Base-by-base conservation (phyloP, 2,329 filamentous ascomycete genomes). In the Aspergillus alliaceus region DNA sequence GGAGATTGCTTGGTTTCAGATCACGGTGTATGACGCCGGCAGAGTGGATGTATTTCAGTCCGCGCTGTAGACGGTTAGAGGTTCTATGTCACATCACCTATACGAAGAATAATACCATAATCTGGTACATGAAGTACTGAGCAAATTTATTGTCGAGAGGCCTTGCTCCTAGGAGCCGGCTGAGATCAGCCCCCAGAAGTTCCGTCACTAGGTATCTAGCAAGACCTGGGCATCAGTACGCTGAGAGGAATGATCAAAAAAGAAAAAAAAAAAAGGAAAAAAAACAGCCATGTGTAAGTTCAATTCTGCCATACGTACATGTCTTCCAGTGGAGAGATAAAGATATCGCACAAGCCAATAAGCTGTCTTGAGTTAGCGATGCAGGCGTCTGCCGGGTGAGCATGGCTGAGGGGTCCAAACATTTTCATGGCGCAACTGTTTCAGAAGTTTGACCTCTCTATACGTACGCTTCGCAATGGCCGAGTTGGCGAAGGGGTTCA, bases 141-240 rank as follows among this genome's bases (percentile, higher is more conserved):
- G 98, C 97, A 77, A 98, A 99, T 77, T 98, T 93, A 81, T 96
- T 97, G 83, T 99, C 95, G 49, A 99, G 86, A 20, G 95, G 95
- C 73, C 93, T 85, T 46, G 93, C 97, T 47, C 93, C 97, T 67
- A 99, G 86, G 60, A 99, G 85, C 63, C 95, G 88, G 79, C 98
- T 93, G 64, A 99, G 84, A 77, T 99, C 95, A 69, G 95, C 98
- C 56, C 95, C 95, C 63, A 99, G 86, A 57, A 98, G 86, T 77
- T 99, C 95, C 69, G 93, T 99, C 70, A 98, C 95, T 74, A 97
- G 96, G 82, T 97, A 97, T 77, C 91, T 96, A 72, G 40, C 14
- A 35, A 55, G 24, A 39, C 47, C 47, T 61, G 46, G n/a, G 54
- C 52, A 35, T 52, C 22, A 60, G 56, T 55, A 48, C 12, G 18